Conservation (phyloP, 305 asterid genomes). For the Solanum hybrid region DNA sequence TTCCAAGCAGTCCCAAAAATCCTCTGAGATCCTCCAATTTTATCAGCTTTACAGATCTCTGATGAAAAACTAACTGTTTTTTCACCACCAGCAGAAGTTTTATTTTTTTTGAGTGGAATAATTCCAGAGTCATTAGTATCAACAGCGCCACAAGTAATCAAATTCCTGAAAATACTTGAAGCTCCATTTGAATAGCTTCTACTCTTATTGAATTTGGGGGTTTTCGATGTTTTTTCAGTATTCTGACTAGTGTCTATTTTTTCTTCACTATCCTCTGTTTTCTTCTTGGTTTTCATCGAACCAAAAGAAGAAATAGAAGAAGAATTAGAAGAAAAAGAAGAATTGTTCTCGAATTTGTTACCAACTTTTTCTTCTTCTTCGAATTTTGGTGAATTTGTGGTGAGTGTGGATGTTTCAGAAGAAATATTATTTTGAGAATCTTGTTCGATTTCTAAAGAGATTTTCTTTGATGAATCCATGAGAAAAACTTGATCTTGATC, state of each 20-base stretch:
- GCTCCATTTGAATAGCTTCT: constrained; percentile 36
- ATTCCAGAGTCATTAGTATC: constrained; percentile 57
- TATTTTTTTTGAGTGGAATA: constrained; percentile 9
- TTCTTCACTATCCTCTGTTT: constrained; percentile 21
- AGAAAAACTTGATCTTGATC: constrained; percentile 25
- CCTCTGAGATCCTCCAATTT: constrained; percentile 71
- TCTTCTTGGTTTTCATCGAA: constrained; percentile 13
- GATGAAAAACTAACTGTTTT: constrained; percentile 19
- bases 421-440: constrained; percentile 49
- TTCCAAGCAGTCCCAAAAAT: constrained; percentile 37
- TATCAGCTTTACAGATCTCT: constrained; percentile 32
- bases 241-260: not conserved
- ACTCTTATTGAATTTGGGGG: constrained; percentile 22
- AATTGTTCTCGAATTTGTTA: not conserved
- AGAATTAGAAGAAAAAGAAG: not conserved
- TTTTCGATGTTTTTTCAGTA: constrained; percentile 6
- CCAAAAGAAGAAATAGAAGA: not conserved
- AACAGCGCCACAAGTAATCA: constrained; percentile 62
- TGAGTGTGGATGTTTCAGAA: constrained; percentile 57
- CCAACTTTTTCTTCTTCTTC: constrained; percentile 12
- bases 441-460: constrained; percentile 49
- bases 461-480: constrained; percentile 25
- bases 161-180: constrained; percentile 35
- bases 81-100: not conserved
- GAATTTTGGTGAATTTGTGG: constrained; percentile 34